Evolutionary conservation across 176 grass and related monocot genomes (phyloP), one percentile per base, ranked within the genome.

Genomic region (Pontederia crassipes): DNA sequence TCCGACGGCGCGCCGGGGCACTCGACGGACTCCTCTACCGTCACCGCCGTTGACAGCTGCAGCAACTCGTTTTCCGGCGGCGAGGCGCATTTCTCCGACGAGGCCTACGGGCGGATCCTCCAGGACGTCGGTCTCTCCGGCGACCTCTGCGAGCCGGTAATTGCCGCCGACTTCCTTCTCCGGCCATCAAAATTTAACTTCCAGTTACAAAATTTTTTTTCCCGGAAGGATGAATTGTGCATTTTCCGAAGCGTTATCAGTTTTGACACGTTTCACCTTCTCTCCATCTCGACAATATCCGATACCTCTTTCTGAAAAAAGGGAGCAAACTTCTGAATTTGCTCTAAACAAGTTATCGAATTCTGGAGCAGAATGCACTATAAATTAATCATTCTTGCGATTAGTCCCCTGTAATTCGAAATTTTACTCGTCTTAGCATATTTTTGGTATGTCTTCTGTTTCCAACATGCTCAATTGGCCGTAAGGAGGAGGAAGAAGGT

Each of bases 91-190:
- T 55, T 48, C 59, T 11, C 51, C 59, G 72, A 79, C 48, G 68
- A 54, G 17, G 32, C 59, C 10, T 48, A 14, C 32, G 48, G 32
- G 18, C 48, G 68, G 54, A 54, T 62, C 45, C 51, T 83, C 2
- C 65, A 64, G 46, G 93, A 85, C 28, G 78, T 67, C 70, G 69
- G 76, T 74, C 81, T 91, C 75, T 76, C 87, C 10, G 71, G 57
- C 57, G 84, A 85, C 50, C 82, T 98, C 17, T 89, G 77, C 62
- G 94, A 98, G 64, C 85, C 84, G 84, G 94, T 98, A 86, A 83
- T 17, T 67, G 18, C 28, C 45, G 0, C 47, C 5, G 17, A 1
- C 24, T n/a, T 15, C 8, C 20, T 15, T 46, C 11, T 8, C 24
- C 5, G 9, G 24, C 16, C 9, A 4, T 32, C 16, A 40, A 16